Percentiles rank a stretch among this genome's conserved stretches.
Evolutionary conservation across 139 green algal genomes (phyloP).

Genomic region (Micractinium sp.): DNA sequence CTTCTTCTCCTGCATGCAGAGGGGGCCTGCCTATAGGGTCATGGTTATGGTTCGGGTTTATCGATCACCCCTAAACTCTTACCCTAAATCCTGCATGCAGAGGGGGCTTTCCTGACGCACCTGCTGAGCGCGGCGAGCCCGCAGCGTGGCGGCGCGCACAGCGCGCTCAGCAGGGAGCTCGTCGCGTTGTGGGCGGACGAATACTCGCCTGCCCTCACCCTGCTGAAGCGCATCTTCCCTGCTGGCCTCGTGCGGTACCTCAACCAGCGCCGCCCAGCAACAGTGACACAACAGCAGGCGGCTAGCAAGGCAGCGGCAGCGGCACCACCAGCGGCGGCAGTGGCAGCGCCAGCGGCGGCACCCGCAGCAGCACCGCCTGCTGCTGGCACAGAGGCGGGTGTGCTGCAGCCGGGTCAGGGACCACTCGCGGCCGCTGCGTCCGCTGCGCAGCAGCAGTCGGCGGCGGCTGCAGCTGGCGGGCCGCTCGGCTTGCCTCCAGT

Average conservation of each 20-base stretch:
- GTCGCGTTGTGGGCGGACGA: constrained; percentile 86
- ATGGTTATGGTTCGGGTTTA: too few relatives aligned
- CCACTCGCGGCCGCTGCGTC: not conserved
- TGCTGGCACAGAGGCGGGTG: not conserved
- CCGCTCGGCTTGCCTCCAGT: not conserved
- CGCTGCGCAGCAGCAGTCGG: not conserved
- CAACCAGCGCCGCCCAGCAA: constrained; percentile 25
- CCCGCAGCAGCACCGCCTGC: not conserved
- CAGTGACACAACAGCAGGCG: not conserved
- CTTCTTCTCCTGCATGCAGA: too few relatives aligned
- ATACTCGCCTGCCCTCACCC: constrained; percentile 69
- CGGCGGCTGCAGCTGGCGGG: not conserved
- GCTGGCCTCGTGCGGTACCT: constrained; percentile 80
- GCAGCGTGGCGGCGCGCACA: not conserved
- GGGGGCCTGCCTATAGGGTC: too few relatives aligned
- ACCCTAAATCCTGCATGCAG: too few relatives aligned
- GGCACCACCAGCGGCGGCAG: not conserved
- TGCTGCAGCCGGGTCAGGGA: not conserved
- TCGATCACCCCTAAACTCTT: too few relatives aligned
- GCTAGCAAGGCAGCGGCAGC: not conserved
- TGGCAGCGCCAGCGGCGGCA: not conserved
- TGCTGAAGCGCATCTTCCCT: constrained; percentile 79
- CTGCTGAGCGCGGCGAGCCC: constrained; percentile 60
- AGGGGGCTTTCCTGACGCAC: constrained; percentile 86
- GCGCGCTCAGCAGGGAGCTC: constrained; percentile 68